Percentiles rank a stretch among this genome's conserved stretches.
phyloP scores from a whole-genome alignment of 345 rosid genomes.

The Excoecaria agallocha region DNA sequence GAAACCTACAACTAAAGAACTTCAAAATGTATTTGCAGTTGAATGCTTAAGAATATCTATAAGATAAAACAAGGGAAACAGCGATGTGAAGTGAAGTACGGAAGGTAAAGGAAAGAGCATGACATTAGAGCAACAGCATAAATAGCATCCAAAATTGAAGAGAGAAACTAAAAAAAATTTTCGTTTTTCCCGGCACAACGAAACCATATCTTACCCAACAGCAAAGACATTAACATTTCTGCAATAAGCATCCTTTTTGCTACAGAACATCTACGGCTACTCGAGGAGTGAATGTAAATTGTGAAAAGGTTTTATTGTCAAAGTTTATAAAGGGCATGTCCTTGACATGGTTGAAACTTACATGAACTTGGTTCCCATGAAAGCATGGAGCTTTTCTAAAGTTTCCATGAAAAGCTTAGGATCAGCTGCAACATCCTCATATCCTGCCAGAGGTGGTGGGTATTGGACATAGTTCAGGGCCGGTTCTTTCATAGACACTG shows the following conservation, averaged over 20 bases:
- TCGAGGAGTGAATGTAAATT: background rate
- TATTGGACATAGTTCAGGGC: constrained; percentile 34
- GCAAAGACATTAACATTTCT: background rate
- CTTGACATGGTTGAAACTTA: constrained; percentile 30
- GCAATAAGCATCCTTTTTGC: background rate
- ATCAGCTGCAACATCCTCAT: constrained; percentile 58
- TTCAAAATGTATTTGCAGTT: background rate
- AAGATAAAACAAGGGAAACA: background rate
- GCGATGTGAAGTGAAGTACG: background rate
- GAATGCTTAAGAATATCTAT: background rate
- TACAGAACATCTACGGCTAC: background rate
- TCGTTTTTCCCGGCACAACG: background rate
- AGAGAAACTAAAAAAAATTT: background rate
- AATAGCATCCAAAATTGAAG: background rate
- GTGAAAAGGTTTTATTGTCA: background rate
- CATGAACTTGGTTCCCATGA: constrained; percentile 92
- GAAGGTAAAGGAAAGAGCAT: background rate
- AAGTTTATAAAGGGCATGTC: background rate
- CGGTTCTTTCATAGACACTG: constrained; percentile 47
- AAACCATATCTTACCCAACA: background rate
- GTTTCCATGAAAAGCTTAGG: constrained; percentile 66
- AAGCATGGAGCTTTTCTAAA: constrained; percentile 72
- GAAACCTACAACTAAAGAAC: background rate
- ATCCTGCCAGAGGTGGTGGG: constrained; percentile 63
- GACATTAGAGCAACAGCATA: background rate